Percentiles rank a stretch among this genome's conserved stretches.
Evolutionary conservation across 768 basidiomycete species (phyloP).

Genomic region (Termitomyces sp.): DNA sequence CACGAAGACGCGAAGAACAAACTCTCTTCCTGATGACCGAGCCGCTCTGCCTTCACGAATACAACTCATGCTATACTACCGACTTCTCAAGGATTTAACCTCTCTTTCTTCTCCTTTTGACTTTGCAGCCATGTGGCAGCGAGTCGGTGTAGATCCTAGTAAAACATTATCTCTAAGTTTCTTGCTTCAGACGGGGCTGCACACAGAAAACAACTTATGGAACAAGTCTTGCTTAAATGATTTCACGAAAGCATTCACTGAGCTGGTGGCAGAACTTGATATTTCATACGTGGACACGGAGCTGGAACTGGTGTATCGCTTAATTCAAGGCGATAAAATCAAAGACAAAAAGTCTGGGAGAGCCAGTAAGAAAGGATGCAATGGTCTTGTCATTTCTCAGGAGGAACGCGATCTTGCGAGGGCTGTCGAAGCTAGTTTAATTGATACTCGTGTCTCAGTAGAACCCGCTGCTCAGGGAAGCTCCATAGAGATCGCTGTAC

Average conservation of each 20-base stretch:
- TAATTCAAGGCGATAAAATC: conserved; percentile 17
- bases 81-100: conserved; percentile 51
- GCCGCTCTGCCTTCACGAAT: conserved; percentile 56
- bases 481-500: not conserved
- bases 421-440: conserved; percentile 43
- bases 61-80: conserved; percentile 76
- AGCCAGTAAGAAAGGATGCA: not conserved
- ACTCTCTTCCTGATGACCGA: conserved; percentile 46
- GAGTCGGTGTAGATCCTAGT: conserved; percentile 35
- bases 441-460: conserved; percentile 10
- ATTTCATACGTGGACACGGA: conserved; percentile 30
- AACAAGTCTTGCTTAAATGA: conserved; percentile 31
- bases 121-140: conserved; percentile 48
- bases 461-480: not conserved
- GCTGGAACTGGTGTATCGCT: conserved; percentile 49
- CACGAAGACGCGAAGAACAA: conserved; percentile 59
- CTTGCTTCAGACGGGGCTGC: conserved; percentile 32
- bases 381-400: conserved; percentile 6
- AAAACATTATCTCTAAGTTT: conserved; percentile 47
- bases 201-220: conserved; percentile 15
- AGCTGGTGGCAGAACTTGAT: conserved; percentile 20
- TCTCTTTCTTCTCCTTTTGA: conserved; percentile 38
- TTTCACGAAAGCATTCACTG: conserved; percentile 25
- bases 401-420: conserved; percentile 38
- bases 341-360: conserved; percentile 6